These are phyloP conservation scores for Penicillium digitatum DNA, from an alignment of 2,329 filamentous ascomycete genomes.

Conservation along the genomic window DNA sequence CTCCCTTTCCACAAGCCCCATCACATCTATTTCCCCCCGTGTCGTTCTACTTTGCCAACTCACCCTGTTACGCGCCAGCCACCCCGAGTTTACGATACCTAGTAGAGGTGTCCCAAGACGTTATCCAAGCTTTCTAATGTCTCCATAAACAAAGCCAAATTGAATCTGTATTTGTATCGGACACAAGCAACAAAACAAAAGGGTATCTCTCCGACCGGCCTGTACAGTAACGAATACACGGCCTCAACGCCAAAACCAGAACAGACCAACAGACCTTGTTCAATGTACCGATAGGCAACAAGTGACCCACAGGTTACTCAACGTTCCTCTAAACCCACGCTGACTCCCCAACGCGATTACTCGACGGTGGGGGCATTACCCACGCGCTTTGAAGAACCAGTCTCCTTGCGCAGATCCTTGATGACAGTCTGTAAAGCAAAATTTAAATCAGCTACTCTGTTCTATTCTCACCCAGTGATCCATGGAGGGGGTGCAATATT, in stretches of 20 bases:
- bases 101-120: constrained; percentile 6
- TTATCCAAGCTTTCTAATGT: neutral
- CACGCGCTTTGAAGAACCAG: constrained; percentile 28
- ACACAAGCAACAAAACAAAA: constrained; percentile 7
- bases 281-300: neutral
- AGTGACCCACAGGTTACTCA: no score
- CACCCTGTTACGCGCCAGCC: constrained; percentile 1
- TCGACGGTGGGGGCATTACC: constrained; percentile 18
- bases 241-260: constrained; percentile 13
- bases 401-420: constrained; percentile 45
- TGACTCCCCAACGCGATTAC: constrained; percentile 5
- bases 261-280: neutral
- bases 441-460: constrained; percentile 3
- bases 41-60: neutral
- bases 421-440: constrained; percentile 40
- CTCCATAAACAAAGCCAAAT: constrained; percentile 3
- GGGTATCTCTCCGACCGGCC: constrained; percentile 18
- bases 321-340: neutral
- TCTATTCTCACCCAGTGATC: neutral
- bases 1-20: neutral
- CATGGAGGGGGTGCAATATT: neutral
- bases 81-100: constrained; percentile 8
- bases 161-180: constrained; percentile 9
- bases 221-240: neutral
- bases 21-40: neutral